Evolutionary conservation across 2,329 filamentous ascomycete species (phyloP), one percentile per base, ranked within the genome.

Genomic region (Diaporthe citriasiana): DNA sequence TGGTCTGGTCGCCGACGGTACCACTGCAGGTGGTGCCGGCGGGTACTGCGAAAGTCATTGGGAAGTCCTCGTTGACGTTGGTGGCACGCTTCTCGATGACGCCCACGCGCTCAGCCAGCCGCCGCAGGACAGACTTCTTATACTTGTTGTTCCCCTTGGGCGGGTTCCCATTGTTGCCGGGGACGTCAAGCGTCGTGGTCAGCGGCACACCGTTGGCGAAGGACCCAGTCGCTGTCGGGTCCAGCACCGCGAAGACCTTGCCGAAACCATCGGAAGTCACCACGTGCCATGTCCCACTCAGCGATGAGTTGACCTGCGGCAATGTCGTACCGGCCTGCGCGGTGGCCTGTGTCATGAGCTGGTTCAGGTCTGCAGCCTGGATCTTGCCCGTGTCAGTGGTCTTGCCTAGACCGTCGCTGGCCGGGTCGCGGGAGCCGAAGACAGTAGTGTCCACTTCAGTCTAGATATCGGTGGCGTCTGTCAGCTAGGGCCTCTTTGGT

Each of bases 1-100:
- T 82, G 4, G 65, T 42, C 75, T 80, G 69, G 51, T 81, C 80
- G 22, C 76, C 80, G 27, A 84, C 74, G 10, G 80, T 80, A 17
- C 84, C 84, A 0, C 77, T 79, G 79, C 84, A 86, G n/a, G 76
- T 81, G 35, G 81, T 84, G 25, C 82, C 72, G 9, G 74, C 55
- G 8, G 74, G 74, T 33, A 76, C 72, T 12, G 78, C 70, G 25
- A 83, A 81, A n/a, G 79, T 77, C 55, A 85, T 79, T 60, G 81
- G 80, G 53, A 75, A 75, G 72, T 77, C 76, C 63, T 71, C 68
- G 63, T 76, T 76, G 57, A 78, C 65, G 45, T 78, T 78, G 63
- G 53, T 76, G 22, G 77, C 76, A 13, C 77, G 75, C 71, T 72
- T 74, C 65, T 66, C 69, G 70, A 78, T 75, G 25, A 76, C 71